Evolutionary conservation across 768 basidiomycete species (phyloP).

Genomic region (Tricholoma terreum): DNA sequence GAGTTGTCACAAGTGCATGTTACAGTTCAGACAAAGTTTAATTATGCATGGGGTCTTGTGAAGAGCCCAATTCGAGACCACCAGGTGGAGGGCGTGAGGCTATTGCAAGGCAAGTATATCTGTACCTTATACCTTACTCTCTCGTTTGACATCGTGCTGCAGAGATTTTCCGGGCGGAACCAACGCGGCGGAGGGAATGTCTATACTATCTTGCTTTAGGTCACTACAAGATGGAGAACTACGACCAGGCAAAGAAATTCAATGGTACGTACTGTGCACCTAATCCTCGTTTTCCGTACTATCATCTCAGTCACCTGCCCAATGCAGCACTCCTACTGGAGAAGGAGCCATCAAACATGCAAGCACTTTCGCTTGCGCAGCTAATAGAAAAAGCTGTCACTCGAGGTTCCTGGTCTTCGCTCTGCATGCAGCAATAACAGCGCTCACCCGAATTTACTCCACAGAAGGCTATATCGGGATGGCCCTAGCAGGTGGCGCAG

Average conservation of each 20-base stretch:
- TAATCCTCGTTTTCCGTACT: neutral
- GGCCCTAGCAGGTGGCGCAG: constrained; percentile 89
- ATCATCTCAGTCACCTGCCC: constrained; percentile 1
- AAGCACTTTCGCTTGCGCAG: constrained; percentile 81
- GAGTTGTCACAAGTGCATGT: constrained; percentile 82
- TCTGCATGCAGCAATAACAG: neutral
- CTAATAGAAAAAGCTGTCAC: constrained; percentile 86
- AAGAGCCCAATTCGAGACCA: constrained; percentile 84
- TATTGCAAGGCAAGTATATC: constrained; percentile 71
- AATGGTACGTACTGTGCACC: constrained; percentile 64
- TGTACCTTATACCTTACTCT: neutral
- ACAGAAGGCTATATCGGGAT: constrained; percentile 98
- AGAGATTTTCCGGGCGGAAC: constrained; percentile 93
- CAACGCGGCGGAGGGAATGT: constrained; percentile 86
- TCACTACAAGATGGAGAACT: constrained; percentile 96
- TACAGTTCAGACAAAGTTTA: constrained; percentile 95
- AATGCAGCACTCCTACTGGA: constrained; percentile 74
- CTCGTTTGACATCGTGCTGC: constrained; percentile 9
- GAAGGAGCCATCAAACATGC: constrained; percentile 91
- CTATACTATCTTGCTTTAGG: constrained; percentile 95
- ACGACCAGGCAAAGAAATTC: constrained; percentile 87
- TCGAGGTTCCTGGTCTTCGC: constrained; percentile 51
- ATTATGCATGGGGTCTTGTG: constrained; percentile 95
- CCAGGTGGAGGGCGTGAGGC: constrained; percentile 87
- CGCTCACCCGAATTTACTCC: constrained; percentile 4